Conservation (phyloP, 495 filamentous ascomycete genomes). For the Penicillium psychrofluorescens region DNA sequence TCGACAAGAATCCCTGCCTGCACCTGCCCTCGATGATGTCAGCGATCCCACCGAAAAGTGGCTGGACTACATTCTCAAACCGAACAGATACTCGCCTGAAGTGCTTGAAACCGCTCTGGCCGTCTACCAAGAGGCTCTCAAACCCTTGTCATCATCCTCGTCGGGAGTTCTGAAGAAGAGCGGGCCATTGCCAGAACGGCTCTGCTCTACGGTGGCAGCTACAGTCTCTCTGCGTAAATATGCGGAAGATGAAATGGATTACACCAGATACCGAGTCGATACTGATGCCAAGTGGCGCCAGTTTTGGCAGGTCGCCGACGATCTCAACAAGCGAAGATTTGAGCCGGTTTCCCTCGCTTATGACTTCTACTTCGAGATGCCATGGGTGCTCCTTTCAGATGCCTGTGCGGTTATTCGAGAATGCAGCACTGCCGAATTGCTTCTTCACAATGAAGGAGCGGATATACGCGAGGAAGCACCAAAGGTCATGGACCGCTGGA, state of each 20-base stretch:
- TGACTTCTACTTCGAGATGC: conserved; percentile 61
- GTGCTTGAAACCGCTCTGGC: conserved; percentile 77
- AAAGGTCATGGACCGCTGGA: conserved; percentile 37
- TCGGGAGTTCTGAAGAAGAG: conserved; percentile 31
- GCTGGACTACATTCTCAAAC: conserved; percentile 64
- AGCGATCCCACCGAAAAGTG: conserved; percentile 46
- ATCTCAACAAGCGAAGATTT: conserved; percentile 77
- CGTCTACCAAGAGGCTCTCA: conserved; percentile 60
- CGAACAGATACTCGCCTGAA: conserved; percentile 65
- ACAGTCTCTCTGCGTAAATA: conserved; percentile 54
- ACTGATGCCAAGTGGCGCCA: conserved; percentile 81
- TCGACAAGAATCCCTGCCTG: conserved; percentile 43
- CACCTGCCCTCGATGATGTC: conserved; percentile 52
- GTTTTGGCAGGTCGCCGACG: conserved; percentile 76
- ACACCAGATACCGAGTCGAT: conserved; percentile 59
- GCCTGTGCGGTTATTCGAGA: conserved; percentile 68
- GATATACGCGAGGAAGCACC: conserved; percentile 25
- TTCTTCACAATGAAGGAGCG: conserved; percentile 39
- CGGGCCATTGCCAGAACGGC: conserved; percentile 52
- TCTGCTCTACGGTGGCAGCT: conserved; percentile 62
- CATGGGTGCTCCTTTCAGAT: conserved; percentile 78
- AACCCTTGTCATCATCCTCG: conserved; percentile 27
- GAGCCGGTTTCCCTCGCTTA: conserved; percentile 70
- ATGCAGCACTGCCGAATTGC: conserved; percentile 68
- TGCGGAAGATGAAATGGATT: conserved; percentile 60